Base-by-base conservation (phyloP, 2,329 filamentous ascomycete genomes). In the Ophiostoma pallidulum region DNA sequence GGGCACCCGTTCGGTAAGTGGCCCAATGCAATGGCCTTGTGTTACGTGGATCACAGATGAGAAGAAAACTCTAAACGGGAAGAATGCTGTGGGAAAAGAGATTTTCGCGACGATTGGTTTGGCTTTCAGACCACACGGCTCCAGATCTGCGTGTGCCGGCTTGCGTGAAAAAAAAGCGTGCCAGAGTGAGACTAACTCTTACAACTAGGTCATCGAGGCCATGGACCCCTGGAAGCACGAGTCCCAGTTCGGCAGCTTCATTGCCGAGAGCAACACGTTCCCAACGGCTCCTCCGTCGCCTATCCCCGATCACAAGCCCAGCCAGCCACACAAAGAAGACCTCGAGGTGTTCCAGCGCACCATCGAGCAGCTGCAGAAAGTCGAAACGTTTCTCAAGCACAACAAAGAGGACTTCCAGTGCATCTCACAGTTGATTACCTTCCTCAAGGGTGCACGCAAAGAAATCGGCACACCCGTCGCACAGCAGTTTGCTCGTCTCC, bases 211-310 rank as follows among this genome's bases (percentile, higher is more conserved):
- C 45, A 84, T 96, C 56, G 82, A 88, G 58, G 84, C 86, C 37
- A 97, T 97, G 89, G 85, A 90, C 54, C 75, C 80, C 13, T 94
- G 87, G 89, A 88, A 88, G 64, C 82, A 94, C 58, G 84, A 94
- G 62, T 96, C 90, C 29, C 78, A 89, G 54, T 91, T 92, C 59
- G 78, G 80, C 54, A 83, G 89, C 57, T 87, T 88, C 66, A 87
- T 94, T 56, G 78, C 78, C 54, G 84, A 90, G 63, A 85, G 84
- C 67, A 83, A 79, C 71, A 84, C 81, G 19, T 83, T 85, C 57
- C 77, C 80, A 49, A 81, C 78, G 45, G 79, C 80, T 32, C 80
- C 80, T 8, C 73, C 71, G 51, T 85, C 77, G 53, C 78, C 77
- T 38, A 72, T 68, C 44, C 77, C 77, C 43, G 77, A 78, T 53